phyloP scores from a whole-genome alignment of 2,329 filamentous ascomycete species.

The Cladophialophora chaetospira region DNA sequence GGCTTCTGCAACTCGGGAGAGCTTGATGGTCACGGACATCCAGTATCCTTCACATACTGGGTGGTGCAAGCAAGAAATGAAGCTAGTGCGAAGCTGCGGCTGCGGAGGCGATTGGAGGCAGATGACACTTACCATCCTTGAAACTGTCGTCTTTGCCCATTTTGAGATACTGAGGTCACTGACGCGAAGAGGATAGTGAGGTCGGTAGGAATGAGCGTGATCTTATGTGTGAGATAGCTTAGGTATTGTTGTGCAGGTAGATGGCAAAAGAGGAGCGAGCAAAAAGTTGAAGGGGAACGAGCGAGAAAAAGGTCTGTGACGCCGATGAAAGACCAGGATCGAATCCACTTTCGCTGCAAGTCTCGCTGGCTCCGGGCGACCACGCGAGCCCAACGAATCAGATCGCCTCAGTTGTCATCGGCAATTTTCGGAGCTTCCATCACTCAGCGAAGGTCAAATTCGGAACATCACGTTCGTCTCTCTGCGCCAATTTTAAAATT shows the following conservation, averaged over 20 bases:
- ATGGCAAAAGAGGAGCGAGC: slow-evolving; percentile 16
- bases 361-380: background rate
- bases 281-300: slow-evolving; percentile 22
- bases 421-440: slow-evolving; percentile 3
- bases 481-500: slow-evolving; percentile 5
- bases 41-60: background rate
- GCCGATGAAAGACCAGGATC: slow-evolving; percentile 13
- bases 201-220: slow-evolving; percentile 6
- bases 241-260: slow-evolving; percentile 14
- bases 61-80: slow-evolving; percentile 11
- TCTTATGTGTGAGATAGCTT: slow-evolving; percentile 19
- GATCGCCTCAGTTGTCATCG: slow-evolving; percentile 10
- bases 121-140: slow-evolving; percentile 29
- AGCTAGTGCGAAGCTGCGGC: slow-evolving; percentile 31
- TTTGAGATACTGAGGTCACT: slow-evolving; percentile 14
- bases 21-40: background rate
- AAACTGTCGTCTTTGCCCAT: slow-evolving; percentile 34
- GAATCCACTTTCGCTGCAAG: slow-evolving; percentile 6
- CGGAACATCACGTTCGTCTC: background rate
- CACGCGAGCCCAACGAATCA: slow-evolving; percentile 4
- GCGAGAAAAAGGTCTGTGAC: slow-evolving; percentile 20
- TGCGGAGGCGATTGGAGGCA: slow-evolving; percentile 5
- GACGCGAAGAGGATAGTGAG: slow-evolving; percentile 12
- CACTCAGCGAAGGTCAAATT: background rate
- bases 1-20: background rate